Base-by-base conservation (phyloP, 352 stramenopile genomes). In the Phytophthora pluvialis region DNA sequence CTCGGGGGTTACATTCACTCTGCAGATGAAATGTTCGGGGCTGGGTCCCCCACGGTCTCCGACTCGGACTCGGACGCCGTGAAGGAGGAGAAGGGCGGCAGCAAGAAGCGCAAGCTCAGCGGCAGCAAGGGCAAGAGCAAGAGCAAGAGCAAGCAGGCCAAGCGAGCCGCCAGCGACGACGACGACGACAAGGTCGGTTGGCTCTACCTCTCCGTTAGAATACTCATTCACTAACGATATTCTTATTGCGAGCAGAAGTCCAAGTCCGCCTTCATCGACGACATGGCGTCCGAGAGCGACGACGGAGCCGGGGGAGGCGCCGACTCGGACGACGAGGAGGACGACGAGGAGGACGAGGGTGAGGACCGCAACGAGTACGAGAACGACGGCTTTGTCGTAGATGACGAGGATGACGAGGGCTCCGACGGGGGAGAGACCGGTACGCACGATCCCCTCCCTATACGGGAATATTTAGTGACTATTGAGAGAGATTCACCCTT, bases 301-400 rank as follows among this genome's bases (percentile, higher is more conserved):
- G 88, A 94, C 51, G 88, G 70, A 28, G 80, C 73, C 57, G 67
- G 63, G 21, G 60, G 46, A 40, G 59, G 70, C 29, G 69, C 60
- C 16, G 75, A 86, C 55, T 88, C 75, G 18, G 86, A 93, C 44
- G 80, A 92, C 16, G 82, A 84, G 4, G 81, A 91, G 18, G 82
- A 91, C 11, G 83, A 94, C 4, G 82, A 89, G 1, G 88, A 95
- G n/a, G 88, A 96, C 13, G 87, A 95, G 3, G 83, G 77, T 13
- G 88, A 93, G 62, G 88, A 92, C 60, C 89, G 87, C 63, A 94
- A 97, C 56, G 86, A 94, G 70, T 97, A 97, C 67, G 88, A 95
- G 55, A 90, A 91, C 51, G 89, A 97, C 56, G 89, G 89, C 18
- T 97, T 97, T 50, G 85, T 97, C 13, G 89, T 97, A 28, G 88